These are phyloP conservation scores for Fennellomyces sp. DNA, from an alignment of 371 early-diverging fungal species.

Conservation along the genomic window DNA sequence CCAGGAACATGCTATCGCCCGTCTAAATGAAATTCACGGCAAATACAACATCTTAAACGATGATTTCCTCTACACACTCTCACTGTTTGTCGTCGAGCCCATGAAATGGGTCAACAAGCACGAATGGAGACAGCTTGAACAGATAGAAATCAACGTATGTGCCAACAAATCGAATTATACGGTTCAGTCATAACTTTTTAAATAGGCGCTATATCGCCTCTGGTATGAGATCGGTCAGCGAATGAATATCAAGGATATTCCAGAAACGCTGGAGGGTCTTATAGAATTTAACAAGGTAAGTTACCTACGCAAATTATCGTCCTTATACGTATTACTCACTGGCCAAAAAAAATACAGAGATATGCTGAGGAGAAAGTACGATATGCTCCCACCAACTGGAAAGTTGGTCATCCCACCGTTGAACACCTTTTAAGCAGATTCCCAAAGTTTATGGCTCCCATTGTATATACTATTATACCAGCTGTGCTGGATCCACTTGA, in stretches of 20 bases:
- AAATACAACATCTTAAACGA: conserved; percentile 54
- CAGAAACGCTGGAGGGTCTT: conserved; percentile 43
- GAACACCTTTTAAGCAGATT: conserved; percentile 24
- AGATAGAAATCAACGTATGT: conserved; percentile 41
- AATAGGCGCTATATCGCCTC: conserved; percentile 31
- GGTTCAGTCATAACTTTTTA: not conserved
- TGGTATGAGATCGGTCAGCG: conserved; percentile 44
- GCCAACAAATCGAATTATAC: not conserved
- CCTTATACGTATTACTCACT: not conserved
- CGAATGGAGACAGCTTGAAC: conserved; percentile 50
- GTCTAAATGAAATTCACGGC: conserved; percentile 55
- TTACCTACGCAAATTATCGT: conserved; percentile 16
- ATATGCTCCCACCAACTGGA: conserved; percentile 24
- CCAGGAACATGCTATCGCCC: not conserved
- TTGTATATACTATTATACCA: conserved; percentile 13
- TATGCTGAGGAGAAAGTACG: conserved; percentile 13
- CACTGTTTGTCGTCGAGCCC: conserved; percentile 48
- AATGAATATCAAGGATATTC: conserved; percentile 58
- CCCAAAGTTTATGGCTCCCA: conserved; percentile 24
- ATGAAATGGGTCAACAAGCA: conserved; percentile 43
- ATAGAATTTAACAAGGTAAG: conserved; percentile 24
- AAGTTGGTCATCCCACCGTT: conserved; percentile 31
- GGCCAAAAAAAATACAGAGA: too few relatives aligned
- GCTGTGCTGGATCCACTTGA: conserved; percentile 26
- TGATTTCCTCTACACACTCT: conserved; percentile 53